phyloP scores from a whole-genome alignment of 495 filamentous ascomycete genomes.

The Annulohypoxylon moriforme region DNA sequence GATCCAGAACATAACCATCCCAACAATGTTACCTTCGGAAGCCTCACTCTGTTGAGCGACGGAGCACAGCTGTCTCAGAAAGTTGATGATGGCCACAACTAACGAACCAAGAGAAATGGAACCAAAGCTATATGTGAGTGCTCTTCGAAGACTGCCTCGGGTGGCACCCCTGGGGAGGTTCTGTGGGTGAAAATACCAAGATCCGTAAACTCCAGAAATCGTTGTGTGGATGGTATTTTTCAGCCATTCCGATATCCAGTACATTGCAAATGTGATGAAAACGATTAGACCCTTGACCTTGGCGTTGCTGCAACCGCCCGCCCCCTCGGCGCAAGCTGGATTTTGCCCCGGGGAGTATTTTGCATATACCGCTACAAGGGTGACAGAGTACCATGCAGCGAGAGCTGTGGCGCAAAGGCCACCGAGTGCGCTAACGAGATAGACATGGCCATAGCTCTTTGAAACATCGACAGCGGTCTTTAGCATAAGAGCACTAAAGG shows the following conservation, averaged over 20 bases:
- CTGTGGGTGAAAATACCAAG: slow-evolving; percentile 81
- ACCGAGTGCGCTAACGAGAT: slow-evolving; percentile 83
- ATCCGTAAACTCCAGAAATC: slow-evolving; percentile 88
- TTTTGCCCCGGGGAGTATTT: slow-evolving; percentile 79
- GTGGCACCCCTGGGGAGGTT: slow-evolving; percentile 82
- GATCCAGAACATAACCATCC: slow-evolving; percentile 73
- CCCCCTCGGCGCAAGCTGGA: slow-evolving; percentile 71
- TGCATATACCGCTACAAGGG: slow-evolving; percentile 75
- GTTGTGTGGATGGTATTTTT: slow-evolving; percentile 93
- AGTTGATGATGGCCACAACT: slow-evolving; percentile 87
- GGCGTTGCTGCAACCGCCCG: slow-evolving; percentile 75
- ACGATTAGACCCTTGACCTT: slow-evolving; percentile 86
- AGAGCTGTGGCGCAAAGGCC: slow-evolving; percentile 79
- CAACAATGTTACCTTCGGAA: slow-evolving; percentile 74
- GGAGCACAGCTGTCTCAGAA: slow-evolving; percentile 79
- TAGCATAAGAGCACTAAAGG: slow-evolving; percentile 90
- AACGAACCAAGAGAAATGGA: slow-evolving; percentile 88
- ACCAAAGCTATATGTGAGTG: slow-evolving; percentile 90
- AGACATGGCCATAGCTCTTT: slow-evolving; percentile 84
- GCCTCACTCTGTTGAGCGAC: slow-evolving; percentile 74
- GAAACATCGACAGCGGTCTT: slow-evolving; percentile 88
- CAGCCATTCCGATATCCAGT: slow-evolving; percentile 92
- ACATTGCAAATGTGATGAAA: slow-evolving; percentile 88
- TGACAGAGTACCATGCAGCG: slow-evolving; percentile 71
- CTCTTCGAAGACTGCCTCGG: slow-evolving; percentile 77